phyloP scores from a whole-genome alignment of 1,139 yeast species.

The Meyerozyma guilliermondii region DNA sequence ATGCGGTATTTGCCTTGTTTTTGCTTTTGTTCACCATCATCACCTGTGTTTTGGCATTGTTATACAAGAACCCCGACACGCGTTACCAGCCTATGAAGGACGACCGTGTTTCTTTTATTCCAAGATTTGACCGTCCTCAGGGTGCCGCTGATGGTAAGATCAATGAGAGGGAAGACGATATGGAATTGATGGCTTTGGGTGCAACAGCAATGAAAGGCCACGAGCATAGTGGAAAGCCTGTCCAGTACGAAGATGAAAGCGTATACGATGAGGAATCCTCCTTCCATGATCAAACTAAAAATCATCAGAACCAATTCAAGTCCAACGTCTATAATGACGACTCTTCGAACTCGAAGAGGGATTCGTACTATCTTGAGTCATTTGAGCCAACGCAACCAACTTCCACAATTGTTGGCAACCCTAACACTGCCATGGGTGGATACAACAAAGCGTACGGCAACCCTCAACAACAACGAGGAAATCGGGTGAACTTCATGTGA shows the following conservation, averaged over 20 bases:
- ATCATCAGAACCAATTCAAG: constrained; percentile 7
- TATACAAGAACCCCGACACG: constrained; percentile 91
- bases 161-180: constrained; percentile 46
- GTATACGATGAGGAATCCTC: constrained; percentile 29
- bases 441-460: constrained; percentile 14
- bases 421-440: constrained; percentile 28
- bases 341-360: constrained; percentile 20
- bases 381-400: constrained; percentile 42
- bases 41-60: constrained; percentile 77
- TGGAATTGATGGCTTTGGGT: constrained; percentile 84
- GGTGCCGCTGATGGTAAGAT: constrained; percentile 21
- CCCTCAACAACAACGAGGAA: not conserved
- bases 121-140: constrained; percentile 53
- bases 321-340: constrained; percentile 7
- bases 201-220: constrained; percentile 84
- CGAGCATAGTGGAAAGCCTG: constrained; percentile 35
- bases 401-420: constrained; percentile 42
- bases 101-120: constrained; percentile 86
- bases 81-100: constrained; percentile 96
- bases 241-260: constrained; percentile 27
- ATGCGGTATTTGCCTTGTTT: constrained; percentile 84
- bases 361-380: constrained; percentile 26
- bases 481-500: not conserved
- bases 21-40: constrained; percentile 80
- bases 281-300: constrained; percentile 6